Evolutionary conservation across 2,329 filamentous ascomycete species (phyloP), one percentile per base, ranked within the genome.

Genomic region (Xylaria sp.): DNA sequence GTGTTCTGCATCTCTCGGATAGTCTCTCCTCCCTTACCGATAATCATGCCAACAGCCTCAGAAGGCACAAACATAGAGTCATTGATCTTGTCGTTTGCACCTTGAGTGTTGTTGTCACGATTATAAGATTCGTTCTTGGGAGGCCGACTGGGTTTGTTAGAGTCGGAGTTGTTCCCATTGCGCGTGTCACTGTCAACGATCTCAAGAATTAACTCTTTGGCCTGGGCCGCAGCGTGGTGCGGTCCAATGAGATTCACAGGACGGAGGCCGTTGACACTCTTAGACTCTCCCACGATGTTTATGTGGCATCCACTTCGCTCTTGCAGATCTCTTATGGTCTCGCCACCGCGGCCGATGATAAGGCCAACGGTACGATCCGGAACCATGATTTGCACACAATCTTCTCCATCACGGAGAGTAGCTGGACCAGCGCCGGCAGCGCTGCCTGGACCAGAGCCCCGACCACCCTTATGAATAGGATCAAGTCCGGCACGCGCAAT

Each of bases 21-120:
- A 0, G 92, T 95, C 76, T 96, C 92, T 65, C 92, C 92, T 59
- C 91, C 90, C 79, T 96, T 96, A 65, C 92, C 92, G 62, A 96
- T 96, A 65, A 96, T 96, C 92, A 96, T 96, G 62, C 92, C 92
- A 57, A 96, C 92, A 4, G 92, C 89, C 72, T 96, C 92, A 19
- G 91, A 93, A 10, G 92, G 92, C 8, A 96, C 91, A 66, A 85
- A 87, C 63, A 96, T 91, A 47, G 85, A 87, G 70, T 96, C 91
- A 69, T 88, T 92, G 68, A 89, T 82, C 77, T 92, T 93, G 66
- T 90, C 88, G 55, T 70, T 72, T 30, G 72, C 71, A 44, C 69
- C 74, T 58, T 74, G 77, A 35, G 72, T 74, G 58, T 71, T 72
- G 55, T 79, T 72, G 55, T 79, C 77, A 61, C 77, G 76, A 54